These are phyloP conservation scores for Zalerion maritima DNA, from an alignment of 495 filamentous ascomycete species.

Conservation along the genomic window DNA sequence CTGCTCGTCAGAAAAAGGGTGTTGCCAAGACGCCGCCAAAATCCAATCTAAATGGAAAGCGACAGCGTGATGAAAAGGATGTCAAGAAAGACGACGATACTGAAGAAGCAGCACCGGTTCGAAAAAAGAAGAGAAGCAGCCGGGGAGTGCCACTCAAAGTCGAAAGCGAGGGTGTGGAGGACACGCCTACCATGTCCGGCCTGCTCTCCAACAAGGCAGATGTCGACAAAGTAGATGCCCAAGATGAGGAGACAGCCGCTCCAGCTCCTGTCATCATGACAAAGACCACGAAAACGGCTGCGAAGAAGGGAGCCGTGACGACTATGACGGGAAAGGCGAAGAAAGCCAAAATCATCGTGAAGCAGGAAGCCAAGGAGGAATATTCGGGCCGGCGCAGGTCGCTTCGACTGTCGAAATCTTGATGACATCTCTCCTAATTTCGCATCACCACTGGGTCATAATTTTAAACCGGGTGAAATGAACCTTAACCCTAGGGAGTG, in stretches of 20 bases:
- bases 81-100: constrained; percentile 11
- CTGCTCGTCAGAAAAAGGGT: constrained; percentile 67
- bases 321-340: no score
- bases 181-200: constrained; percentile 1
- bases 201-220: constrained; percentile 1
- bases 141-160: constrained; percentile 17
- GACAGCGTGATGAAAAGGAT: constrained; percentile 5
- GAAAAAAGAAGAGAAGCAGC: constrained; percentile 22
- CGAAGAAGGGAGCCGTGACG: constrained; percentile 9
- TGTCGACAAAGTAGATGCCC: constrained; percentile 1
- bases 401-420: no score
- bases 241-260: background rate
- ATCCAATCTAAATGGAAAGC: background rate
- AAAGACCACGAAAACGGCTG: constrained; percentile 14
- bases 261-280: constrained; percentile 2
- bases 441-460: no score
- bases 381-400: no score
- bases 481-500: no score
- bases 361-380: no score
- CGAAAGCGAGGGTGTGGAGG: constrained; percentile 7
- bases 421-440: no score
- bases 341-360: no score
- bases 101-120: constrained; percentile 9
- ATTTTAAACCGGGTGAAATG: no score
- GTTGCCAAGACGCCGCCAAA: background rate